phyloP scores from a whole-genome alignment of 805 yeast genomes.

The Jamesozyma hellenica region DNA sequence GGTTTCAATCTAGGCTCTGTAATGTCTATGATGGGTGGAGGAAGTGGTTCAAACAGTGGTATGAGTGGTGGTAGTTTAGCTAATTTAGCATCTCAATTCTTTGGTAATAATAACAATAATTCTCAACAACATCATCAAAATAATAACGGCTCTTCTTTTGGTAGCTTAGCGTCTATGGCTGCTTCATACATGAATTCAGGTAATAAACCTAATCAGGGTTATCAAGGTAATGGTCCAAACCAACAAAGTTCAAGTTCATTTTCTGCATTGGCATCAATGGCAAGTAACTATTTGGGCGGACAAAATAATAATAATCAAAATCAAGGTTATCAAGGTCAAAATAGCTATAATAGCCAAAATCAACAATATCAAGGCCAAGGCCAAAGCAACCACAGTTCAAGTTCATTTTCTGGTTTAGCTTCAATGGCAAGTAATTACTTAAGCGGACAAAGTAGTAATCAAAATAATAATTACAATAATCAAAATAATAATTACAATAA shows the following conservation, averaged over 20 bases:
- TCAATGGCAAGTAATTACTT: constrained; percentile 11
- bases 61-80: constrained; percentile 18
- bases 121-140: constrained; percentile 6
- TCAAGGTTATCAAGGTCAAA: constrained; percentile 2
- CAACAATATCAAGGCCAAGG: constrained; percentile 3
- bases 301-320: constrained; percentile 2
- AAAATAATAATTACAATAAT: not conserved
- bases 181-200: constrained; percentile 8
- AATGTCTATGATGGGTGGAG: constrained; percentile 16
- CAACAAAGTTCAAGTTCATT: constrained; percentile 5
- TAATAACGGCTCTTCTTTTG: constrained; percentile 10
- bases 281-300: constrained; percentile 9
- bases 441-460: not conserved
- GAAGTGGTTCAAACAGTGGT: constrained; percentile 5
- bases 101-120: constrained; percentile 6
- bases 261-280: constrained; percentile 16
- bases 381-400: not conserved
- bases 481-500: too few species aligned
- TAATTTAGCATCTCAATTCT: constrained; percentile 21
- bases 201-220: constrained; percentile 1
- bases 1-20: constrained; percentile 18
- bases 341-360: constrained; percentile 1
- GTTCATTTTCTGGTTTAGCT: constrained; percentile 6
- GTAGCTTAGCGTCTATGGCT: constrained; percentile 16
- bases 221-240: not conserved